These are phyloP conservation scores for Phytophthora pinifolia DNA, from an alignment of 352 stramenopile species.

Conservation along the genomic window DNA sequence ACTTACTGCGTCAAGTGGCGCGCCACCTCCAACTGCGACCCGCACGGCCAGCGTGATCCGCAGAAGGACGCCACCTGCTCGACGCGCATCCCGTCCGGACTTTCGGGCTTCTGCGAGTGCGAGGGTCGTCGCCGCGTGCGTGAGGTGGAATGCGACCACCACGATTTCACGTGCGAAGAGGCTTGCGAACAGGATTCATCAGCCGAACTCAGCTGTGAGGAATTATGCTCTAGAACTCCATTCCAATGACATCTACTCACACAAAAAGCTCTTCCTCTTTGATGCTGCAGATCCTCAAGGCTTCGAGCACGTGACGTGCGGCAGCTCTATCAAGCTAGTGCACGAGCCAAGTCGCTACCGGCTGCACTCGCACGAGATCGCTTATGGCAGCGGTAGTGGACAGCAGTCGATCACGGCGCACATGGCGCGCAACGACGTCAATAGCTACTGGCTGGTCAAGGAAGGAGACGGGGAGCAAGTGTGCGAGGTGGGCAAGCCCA, in stretches of 20 bases:
- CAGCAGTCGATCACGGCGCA: constrained; percentile 83
- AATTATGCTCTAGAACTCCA: background rate
- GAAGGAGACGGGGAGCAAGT: constrained; percentile 53
- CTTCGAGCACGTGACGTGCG: constrained; percentile 83
- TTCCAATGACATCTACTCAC: no score
- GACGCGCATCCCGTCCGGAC: constrained; percentile 41
- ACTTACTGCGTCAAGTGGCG: constrained; percentile 71
- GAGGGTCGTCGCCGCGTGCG: constrained; percentile 73
- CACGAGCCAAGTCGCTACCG: constrained; percentile 74
- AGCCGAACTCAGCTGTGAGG: constrained; percentile 68
- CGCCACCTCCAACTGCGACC: constrained; percentile 66
- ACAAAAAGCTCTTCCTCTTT: background rate
- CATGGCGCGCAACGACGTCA: constrained; percentile 71
- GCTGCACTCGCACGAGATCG: constrained; percentile 84
- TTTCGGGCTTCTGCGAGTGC: constrained; percentile 82
- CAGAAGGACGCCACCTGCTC: constrained; percentile 63
- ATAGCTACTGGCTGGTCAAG: constrained; percentile 89
- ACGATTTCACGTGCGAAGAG: constrained; percentile 75
- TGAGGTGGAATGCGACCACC: constrained; percentile 76
- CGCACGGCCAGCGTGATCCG: constrained; percentile 63
- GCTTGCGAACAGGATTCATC: constrained; percentile 72
- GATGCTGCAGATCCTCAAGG: constrained; percentile 52
- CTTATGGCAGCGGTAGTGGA: constrained; percentile 71
- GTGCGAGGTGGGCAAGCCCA: constrained; percentile 53
- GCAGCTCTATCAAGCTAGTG: constrained; percentile 84